These are phyloP conservation scores for Colletotrichum simmondsii DNA, from an alignment of 2,329 filamentous ascomycete species.

Conservation along the genomic window DNA sequence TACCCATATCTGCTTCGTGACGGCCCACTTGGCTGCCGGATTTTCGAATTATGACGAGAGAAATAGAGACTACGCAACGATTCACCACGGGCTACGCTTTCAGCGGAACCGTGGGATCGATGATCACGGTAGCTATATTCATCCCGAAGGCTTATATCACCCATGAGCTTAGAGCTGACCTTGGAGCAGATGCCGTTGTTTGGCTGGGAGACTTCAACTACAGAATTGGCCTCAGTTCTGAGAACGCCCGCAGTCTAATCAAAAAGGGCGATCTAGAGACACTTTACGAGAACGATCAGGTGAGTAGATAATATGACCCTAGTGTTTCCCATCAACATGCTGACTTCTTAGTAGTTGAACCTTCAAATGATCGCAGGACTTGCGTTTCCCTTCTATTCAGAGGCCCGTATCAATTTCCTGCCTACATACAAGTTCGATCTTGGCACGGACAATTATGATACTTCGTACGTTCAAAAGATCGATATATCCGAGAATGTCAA, in stretches of 20 bases:
- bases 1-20: conserved; percentile 94
- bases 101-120: conserved; percentile 92
- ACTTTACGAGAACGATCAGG: conserved; percentile 92
- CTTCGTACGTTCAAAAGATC: conserved; percentile 68
- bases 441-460: conserved; percentile 89
- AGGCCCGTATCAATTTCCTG: conserved; percentile 86
- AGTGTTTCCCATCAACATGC: neutral
- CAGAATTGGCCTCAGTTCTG: conserved; percentile 85
- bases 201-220: conserved; percentile 99
- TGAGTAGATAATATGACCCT: conserved; percentile 39
- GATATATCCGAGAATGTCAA: neutral
- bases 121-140: conserved; percentile 74
- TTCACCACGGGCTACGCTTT: conserved; percentile 87
- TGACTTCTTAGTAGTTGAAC: conserved; percentile 70
- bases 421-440: conserved; percentile 98
- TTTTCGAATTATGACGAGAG: conserved; percentile 97
- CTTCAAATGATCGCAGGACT: conserved; percentile 95
- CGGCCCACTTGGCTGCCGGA: conserved; percentile 93
- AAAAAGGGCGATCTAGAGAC: conserved; percentile 78
- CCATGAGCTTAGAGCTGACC: conserved; percentile 1
- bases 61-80: conserved; percentile 92
- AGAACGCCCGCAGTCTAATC: conserved; percentile 80
- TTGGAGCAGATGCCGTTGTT: conserved; percentile 73
- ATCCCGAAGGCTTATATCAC: neutral
- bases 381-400: conserved; percentile 91